A percentile compares a stretch with the other conserved stretches of the same genome.
Conservation (phyloP, 2,329 filamentous ascomycete species). For the Fusarium caatingaense region DNA sequence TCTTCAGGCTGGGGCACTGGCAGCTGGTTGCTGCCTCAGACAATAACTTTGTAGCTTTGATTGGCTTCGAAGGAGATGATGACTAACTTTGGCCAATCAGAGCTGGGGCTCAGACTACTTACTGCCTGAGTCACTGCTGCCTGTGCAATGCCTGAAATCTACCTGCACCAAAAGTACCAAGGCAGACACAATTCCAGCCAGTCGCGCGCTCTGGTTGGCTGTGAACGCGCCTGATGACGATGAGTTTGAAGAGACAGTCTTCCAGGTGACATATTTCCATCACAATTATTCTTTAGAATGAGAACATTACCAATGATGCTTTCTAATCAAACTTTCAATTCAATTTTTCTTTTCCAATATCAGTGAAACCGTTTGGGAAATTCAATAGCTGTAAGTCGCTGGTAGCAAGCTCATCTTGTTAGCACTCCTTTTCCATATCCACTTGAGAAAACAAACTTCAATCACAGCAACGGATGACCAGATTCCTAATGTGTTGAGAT, state of each 20-base stretch:
- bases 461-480: neutral
- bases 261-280: neutral
- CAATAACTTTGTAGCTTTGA: constrained; percentile 47
- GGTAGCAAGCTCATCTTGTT: neutral
- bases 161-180: constrained; percentile 47
- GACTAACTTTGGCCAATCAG: constrained; percentile 49
- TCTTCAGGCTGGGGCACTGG: constrained; percentile 29
- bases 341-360: neutral
- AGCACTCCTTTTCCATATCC: neutral
- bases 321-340: neutral
- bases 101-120: constrained; percentile 30
- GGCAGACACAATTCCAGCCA: constrained; percentile 37
- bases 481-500: neutral
- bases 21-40: constrained; percentile 53
- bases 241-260: neutral
- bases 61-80: constrained; percentile 44
- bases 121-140: constrained; percentile 47
- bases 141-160: constrained; percentile 42
- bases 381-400: neutral
- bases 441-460: neutral
- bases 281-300: neutral
- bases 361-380: neutral
- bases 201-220: constrained; percentile 37
- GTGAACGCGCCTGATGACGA: neutral
- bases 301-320: neutral